Evolutionary conservation across 352 stramenopile species (phyloP), one percentile per base, ranked within the genome.

Genomic region (Halophytophthora batemanensis): DNA sequence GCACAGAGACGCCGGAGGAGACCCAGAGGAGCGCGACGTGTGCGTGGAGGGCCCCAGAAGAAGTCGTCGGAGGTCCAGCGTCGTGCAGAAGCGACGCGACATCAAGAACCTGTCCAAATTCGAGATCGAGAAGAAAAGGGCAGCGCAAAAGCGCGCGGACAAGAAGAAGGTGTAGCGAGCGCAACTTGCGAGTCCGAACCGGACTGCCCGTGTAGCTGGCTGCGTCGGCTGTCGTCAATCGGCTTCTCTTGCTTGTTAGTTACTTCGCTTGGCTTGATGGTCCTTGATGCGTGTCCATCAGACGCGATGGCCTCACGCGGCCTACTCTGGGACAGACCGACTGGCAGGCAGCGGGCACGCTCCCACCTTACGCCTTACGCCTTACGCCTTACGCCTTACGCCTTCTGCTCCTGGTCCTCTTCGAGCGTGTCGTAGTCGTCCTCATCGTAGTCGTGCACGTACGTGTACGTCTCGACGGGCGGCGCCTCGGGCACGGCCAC

Each of bases 401-500:
- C 55, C 10, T 85, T 51, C 35, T 87, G 67, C 12, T 84, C 61
- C 43, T 86, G 71, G 38, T 80, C 56, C 31, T 87, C 81, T 37
- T 93, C 82, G 50, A 93, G 66, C 43, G 64, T 69, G 51, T 90
- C 76, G 53, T 86, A 79, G 58, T 80, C 66, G 45, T 93, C 79
- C 56, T 93, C 82, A 23, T 95, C 85, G 62, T 86, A 95, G 67
- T 93, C 73, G 61, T 95, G 84, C 28, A 76, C 67, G 68, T 95
- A 95, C 63, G 74, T 45, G 66, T 88, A 95, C 31, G 72, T 90
- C 61, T 94, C 83, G 35, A 93, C 75, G 21, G 83, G 86, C 28
- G 82, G 79, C 31, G 78, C 78, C 64, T 95, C 86, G 4, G 86
- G 86, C 50, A 95, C 86, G 18, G 82, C 83, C 56, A 95, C 81